Conservation (phyloP, 768 basidiomycete genomes). For the Lepiota venenata region DNA sequence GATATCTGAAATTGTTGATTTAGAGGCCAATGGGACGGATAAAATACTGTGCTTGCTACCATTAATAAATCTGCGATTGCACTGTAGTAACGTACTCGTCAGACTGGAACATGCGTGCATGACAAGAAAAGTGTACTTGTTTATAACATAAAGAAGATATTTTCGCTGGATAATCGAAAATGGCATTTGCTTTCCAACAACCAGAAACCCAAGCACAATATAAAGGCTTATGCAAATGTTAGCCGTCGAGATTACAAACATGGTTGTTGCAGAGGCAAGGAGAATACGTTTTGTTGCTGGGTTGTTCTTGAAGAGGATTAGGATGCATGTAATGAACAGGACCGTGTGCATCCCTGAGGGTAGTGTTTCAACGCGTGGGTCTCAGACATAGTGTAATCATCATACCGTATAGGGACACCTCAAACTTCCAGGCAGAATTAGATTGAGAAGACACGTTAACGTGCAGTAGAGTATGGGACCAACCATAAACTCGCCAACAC, state of each 20-base stretch:
- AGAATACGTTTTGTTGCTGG: slow-evolving; percentile 22
- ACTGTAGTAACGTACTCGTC: slow-evolving; percentile 2
- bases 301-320: slow-evolving; percentile 25
- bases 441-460: no score
- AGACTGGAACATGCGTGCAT: not conserved
- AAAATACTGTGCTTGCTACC: not conserved
- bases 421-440: not conserved
- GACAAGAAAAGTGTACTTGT: slow-evolving; percentile 26
- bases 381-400: no score
- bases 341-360: slow-evolving; percentile 31
- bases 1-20: slow-evolving; percentile 20
- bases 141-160: slow-evolving; percentile 33
- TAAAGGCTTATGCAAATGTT: slow-evolving; percentile 30
- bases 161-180: slow-evolving; percentile 24
- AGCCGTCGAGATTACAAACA: slow-evolving; percentile 32
- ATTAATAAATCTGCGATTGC: slow-evolving; percentile 14
- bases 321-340: slow-evolving; percentile 31
- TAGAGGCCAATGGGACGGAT: not conserved
- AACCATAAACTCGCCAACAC: not conserved
- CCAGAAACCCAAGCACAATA: slow-evolving; percentile 22
- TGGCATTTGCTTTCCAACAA: slow-evolving; percentile 14
- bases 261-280: slow-evolving; percentile 25
- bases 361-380: not conserved
- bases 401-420: slow-evolving; percentile 1
- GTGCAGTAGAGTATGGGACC: not conserved